Evolutionary conservation across 2,329 filamentous ascomycete species (phyloP), one percentile per base, ranked within the genome.

Genomic region (Penicillium paneum): DNA sequence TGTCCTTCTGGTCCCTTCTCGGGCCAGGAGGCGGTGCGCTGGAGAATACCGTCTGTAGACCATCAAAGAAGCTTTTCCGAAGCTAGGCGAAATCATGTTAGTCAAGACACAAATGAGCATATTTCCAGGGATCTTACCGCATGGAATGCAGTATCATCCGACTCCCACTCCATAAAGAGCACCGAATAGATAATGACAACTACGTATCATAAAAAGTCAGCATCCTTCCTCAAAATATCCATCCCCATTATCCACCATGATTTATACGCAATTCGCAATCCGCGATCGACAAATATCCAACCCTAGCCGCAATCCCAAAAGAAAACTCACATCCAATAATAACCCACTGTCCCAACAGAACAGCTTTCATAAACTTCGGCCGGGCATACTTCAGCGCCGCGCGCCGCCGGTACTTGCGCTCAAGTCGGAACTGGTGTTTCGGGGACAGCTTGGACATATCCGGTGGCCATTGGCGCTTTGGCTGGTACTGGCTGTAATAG

Each of bases 351-450:
- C 78, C 75, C 61, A 87, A 67, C 62, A 81, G 83, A 17, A 81
- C 79, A 61, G 71, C 77, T 64, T 83, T 85, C 15, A 77, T 80
- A 79, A 83, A 86, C 55, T 72, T 72, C 3, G 84, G 84, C 24
- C 82, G 74, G 12, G 81, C 79, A 68, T 79, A 86, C 68, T 85
- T 86, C 60, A 85, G 72, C 67, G 82, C 81, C 47, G 81, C 76
- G 49, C 85, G 79, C 48, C 85, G 77, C 34, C 84, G 78, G 71
- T 85, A 88, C 57, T 83, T 83, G 55, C 84, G 81, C 71, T 88
- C 85, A 44, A 87, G 79, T n/a, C 82, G 79, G 74, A 87, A 87
- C 66, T 87, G 83, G 65, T 88, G 83, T 67, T 83, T 85, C n/a
- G 77, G 75, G 1, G 83, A 83, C 46, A 88, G 75, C 59, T 83